Evolutionary conservation across 2,329 filamentous ascomycete species (phyloP).

Genomic region (Fonsecaea nubica): DNA sequence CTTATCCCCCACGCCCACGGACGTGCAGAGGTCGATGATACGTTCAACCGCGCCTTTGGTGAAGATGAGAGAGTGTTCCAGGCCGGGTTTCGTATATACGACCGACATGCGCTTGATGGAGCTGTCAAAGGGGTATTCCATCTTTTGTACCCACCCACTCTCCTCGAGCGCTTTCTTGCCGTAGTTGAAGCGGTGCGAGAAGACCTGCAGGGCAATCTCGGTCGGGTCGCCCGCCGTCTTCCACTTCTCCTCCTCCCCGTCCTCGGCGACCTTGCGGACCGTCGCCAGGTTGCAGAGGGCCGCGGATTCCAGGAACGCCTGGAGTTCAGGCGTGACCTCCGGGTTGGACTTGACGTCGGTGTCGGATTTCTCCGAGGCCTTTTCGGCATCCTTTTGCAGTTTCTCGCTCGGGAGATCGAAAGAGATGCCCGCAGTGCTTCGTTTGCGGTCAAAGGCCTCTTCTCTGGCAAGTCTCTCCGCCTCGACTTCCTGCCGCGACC

Average conservation of each 20-base stretch:
- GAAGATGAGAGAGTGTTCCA: slow-evolving; percentile 54
- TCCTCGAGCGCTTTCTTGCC: slow-evolving; percentile 53
- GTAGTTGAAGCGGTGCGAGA: slow-evolving; percentile 65
- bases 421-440: slow-evolving; percentile 65
- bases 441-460: slow-evolving; percentile 62
- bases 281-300: slow-evolving; percentile 63
- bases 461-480: slow-evolving; percentile 49
- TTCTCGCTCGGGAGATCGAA: slow-evolving; percentile 67
- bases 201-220: slow-evolving; percentile 71
- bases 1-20: background rate
- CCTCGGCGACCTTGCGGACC: slow-evolving; percentile 53
- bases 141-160: slow-evolving; percentile 60
- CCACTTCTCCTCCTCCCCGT: slow-evolving; percentile 52
- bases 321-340: slow-evolving; percentile 54
- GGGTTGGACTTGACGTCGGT: slow-evolving; percentile 41
- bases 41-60: slow-evolving; percentile 70
- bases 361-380: slow-evolving; percentile 38
- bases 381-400: slow-evolving; percentile 42
- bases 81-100: slow-evolving; percentile 54
- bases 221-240: slow-evolving; percentile 68
- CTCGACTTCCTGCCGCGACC: slow-evolving; percentile 43
- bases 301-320: slow-evolving; percentile 60
- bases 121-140: slow-evolving; percentile 70
- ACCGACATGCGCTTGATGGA: slow-evolving; percentile 72
- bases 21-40: slow-evolving; percentile 63